phyloP scores from a whole-genome alignment of 179 eudicot species.

The Amaranthus tricolor region DNA sequence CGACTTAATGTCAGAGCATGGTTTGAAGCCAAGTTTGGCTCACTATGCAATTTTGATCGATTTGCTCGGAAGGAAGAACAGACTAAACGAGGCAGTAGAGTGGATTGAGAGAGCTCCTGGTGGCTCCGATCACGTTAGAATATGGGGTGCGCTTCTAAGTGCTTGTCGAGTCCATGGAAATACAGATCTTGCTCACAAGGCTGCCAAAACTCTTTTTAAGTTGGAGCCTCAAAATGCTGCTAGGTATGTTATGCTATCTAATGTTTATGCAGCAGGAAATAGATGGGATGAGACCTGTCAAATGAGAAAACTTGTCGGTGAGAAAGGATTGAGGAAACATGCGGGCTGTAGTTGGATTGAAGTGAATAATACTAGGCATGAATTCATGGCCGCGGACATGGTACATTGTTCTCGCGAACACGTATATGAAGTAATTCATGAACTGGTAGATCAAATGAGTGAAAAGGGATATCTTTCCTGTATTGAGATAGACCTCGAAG shows the following conservation, averaged over 20 bases:
- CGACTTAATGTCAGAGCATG: slow-evolving; percentile 44
- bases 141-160: slow-evolving; percentile 69
- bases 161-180: slow-evolving; percentile 67
- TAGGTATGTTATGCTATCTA: slow-evolving; percentile 72
- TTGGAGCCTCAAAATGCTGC: slow-evolving; percentile 64
- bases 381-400: slow-evolving; percentile 56
- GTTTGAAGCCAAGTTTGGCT: slow-evolving; percentile 44
- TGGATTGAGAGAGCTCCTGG: slow-evolving; percentile 46
- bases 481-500: slow-evolving; percentile 28
- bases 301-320: slow-evolving; percentile 52
- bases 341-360: slow-evolving; percentile 73
- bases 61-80: slow-evolving; percentile 75
- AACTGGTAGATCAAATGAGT: slow-evolving; percentile 55
- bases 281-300: slow-evolving; percentile 57
- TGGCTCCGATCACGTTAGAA: slow-evolving; percentile 47
- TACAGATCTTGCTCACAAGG: slow-evolving; percentile 43
- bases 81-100: slow-evolving; percentile 56
- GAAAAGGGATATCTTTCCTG: slow-evolving; percentile 33
- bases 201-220: slow-evolving; percentile 47
- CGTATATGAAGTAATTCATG: slow-evolving; percentile 46
- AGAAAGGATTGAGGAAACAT: slow-evolving; percentile 52
- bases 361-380: slow-evolving; percentile 46
- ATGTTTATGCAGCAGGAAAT: slow-evolving; percentile 55
- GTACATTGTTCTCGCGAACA: slow-evolving; percentile 30
- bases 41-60: slow-evolving; percentile 64